Evolutionary conservation across 1,139 yeast genomes (phyloP), one percentile per base, ranked within the genome.

Genomic region (Yamadazyma friedrichii): DNA sequence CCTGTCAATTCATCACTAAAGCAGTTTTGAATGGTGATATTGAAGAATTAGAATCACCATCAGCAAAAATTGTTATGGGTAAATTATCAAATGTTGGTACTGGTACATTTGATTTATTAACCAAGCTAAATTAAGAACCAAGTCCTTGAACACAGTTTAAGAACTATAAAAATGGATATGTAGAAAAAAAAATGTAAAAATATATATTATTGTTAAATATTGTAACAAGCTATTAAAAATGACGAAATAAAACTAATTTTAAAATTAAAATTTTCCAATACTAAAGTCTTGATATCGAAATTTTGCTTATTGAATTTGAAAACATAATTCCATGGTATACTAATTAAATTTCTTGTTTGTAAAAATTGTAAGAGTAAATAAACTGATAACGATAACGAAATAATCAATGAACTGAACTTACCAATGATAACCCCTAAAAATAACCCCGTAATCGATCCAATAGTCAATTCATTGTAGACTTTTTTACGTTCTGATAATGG

Each of bases 1-100:
- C 99, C 2, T 89, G 97, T 72, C 95, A 88, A 65, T 94, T 94
- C 76, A 78, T 94, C 64, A 93, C 97, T 41, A 88, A 88, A 72
- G 96, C 98, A 10, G 98, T 94, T 35, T 74, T 94, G 61, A 94
- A 93, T 53, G 89, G 94, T 48, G 96, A 88, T 49, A 74, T 84
- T 54, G 99, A 94, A 67, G 82, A 82, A 49, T 72, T 94, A 58
- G 91, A 88, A 53, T 82, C 89, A 47, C 99, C 99, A 26, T 86
- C 96, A 35, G 95, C 98, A n/a, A 79, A 94, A 59, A 82, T 94
- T 53, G 98, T 94, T 38, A 64, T 89, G 62, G 99, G 99, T 64
- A 88, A 88, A 66, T 75, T 93, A 56, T 80, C 93, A 45, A 82
- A 82, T 54, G 95, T 89, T 43, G 99, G 99, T 61, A 94, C 99